Evolutionary conservation across 2,329 filamentous ascomycete genomes (phyloP).

Genomic region (Fusarium nurragi): DNA sequence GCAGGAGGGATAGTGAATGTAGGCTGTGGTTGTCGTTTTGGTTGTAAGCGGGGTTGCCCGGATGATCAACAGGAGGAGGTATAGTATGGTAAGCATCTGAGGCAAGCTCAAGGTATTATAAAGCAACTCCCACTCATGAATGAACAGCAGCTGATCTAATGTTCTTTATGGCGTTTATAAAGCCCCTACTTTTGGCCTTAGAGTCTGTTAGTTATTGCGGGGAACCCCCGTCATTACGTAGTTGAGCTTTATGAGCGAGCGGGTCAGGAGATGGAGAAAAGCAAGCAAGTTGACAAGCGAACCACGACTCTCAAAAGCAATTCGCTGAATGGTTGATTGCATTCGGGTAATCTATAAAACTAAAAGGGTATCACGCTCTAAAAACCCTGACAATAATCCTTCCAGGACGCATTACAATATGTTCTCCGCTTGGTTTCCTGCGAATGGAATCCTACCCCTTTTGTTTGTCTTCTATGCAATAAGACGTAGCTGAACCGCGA

Average conservation of each 20-base stretch:
- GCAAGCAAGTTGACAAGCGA: background rate
- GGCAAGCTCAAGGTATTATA: background rate
- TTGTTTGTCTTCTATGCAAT: background rate
- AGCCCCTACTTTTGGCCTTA: conserved; percentile 5
- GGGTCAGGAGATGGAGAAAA: background rate
- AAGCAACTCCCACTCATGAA: background rate
- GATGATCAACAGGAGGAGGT: conserved; percentile 3
- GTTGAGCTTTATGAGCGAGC: conserved; percentile 16
- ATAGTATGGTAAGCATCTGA: conserved; percentile 19
- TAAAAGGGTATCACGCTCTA: conserved; percentile 46
- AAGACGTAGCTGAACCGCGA: background rate
- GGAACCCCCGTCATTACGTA: conserved; percentile 37
- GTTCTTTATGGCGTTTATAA: background rate
- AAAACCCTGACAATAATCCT: conserved; percentile 31
- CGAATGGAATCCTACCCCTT: background rate
- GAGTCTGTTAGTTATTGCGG: conserved; percentile 27
- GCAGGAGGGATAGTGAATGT: background rate
- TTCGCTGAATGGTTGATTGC: conserved; percentile 32
- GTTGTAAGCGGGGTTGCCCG: conserved; percentile 2
- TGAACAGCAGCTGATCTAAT: conserved; percentile 12
- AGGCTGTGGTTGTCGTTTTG: background rate
- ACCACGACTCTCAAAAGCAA: background rate
- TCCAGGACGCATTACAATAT: conserved; percentile 20
- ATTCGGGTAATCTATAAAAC: conserved; percentile 22
- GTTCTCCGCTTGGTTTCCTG: background rate